Conservation (phyloP, 2,329 filamentous ascomycete genomes). For the Aspergillaceae sp. region DNA sequence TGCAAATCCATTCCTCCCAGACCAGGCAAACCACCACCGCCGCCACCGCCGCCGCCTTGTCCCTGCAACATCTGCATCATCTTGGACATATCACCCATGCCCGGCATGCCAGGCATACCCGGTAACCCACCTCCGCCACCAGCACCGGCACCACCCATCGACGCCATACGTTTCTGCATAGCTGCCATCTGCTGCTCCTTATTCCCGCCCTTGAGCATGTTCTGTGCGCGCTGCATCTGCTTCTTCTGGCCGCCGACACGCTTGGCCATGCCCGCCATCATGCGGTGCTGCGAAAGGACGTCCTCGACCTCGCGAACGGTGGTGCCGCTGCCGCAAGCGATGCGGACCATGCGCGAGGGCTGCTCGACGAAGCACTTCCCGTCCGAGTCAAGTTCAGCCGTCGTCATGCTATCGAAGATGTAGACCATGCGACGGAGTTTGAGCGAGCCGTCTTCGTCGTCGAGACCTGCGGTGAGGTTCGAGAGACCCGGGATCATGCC, state of each 20-base stretch:
- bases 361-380: constrained; percentile 91
- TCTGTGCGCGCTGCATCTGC: constrained; percentile 91
- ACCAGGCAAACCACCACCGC: constrained; percentile 57
- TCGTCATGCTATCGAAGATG: constrained; percentile 97
- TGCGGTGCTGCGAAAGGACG: constrained; percentile 90
- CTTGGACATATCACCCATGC: constrained; percentile 82
- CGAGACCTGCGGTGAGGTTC: constrained; percentile 89
- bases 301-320: constrained; percentile 91
- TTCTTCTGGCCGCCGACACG: constrained; percentile 97
- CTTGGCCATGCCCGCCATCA: constrained; percentile 99
- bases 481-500: constrained; percentile 97
- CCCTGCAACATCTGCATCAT: constrained; percentile 94
- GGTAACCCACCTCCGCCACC: constrained; percentile 38
- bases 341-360: constrained; percentile 82
- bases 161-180: constrained; percentile 91
- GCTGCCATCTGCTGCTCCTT: constrained; percentile 89
- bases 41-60: constrained; percentile 57
- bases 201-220: constrained; percentile 81
- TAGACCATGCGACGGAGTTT: constrained; percentile 98
- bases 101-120: constrained; percentile 57
- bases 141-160: constrained; percentile 69
- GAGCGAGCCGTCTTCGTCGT: constrained; percentile 87
- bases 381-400: constrained; percentile 89
- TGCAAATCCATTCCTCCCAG: constrained; percentile 52
- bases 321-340: constrained; percentile 83